Evolutionary conservation across 768 basidiomycete species (phyloP).

Genomic region (Pholiota molesta): DNA sequence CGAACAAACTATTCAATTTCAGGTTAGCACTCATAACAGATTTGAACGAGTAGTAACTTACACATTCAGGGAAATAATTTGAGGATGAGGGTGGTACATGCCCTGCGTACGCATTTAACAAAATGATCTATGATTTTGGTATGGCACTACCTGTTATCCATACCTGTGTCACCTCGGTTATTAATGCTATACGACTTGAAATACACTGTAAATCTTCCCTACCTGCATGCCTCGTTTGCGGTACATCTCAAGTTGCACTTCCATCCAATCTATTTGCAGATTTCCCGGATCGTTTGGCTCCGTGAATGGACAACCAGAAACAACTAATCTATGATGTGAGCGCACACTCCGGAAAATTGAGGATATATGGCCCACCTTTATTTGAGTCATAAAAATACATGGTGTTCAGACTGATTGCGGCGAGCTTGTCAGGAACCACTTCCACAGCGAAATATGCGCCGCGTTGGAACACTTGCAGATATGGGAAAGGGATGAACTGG

Average conservation of each 20-base stretch:
- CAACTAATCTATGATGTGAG: constrained; percentile 48
- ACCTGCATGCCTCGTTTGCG: constrained; percentile 76
- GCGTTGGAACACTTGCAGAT: constrained; percentile 80
- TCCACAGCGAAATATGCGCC: constrained; percentile 87
- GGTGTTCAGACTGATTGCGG: constrained; percentile 86
- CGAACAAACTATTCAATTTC: constrained; percentile 52
- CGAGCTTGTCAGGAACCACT: constrained; percentile 74
- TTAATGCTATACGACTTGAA: constrained; percentile 15
- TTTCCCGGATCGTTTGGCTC: constrained; percentile 84
- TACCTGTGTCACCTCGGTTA: constrained; percentile 22
- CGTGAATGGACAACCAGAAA: constrained; percentile 69
- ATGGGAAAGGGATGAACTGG: constrained; percentile 76
- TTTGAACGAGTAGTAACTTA: constrained; percentile 39
- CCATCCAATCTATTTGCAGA: constrained; percentile 87
- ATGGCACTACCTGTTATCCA: constrained; percentile 37
- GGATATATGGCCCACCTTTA: constrained; percentile 52
- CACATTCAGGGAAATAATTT: constrained; percentile 87
- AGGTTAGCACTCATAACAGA: constrained; percentile 17
- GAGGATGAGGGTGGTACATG: constrained; percentile 85
- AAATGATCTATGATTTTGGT: constrained; percentile 11
- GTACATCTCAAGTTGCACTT: constrained; percentile 76
- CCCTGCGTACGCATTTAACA: constrained; percentile 41
- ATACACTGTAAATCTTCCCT: constrained; percentile 47
- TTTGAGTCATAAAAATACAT: constrained; percentile 92
- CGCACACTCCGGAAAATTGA: not conserved